Evolutionary conservation across 768 basidiomycete genomes (phyloP), one percentile per base, ranked within the genome.

Genomic region (Podaxis sp.): DNA sequence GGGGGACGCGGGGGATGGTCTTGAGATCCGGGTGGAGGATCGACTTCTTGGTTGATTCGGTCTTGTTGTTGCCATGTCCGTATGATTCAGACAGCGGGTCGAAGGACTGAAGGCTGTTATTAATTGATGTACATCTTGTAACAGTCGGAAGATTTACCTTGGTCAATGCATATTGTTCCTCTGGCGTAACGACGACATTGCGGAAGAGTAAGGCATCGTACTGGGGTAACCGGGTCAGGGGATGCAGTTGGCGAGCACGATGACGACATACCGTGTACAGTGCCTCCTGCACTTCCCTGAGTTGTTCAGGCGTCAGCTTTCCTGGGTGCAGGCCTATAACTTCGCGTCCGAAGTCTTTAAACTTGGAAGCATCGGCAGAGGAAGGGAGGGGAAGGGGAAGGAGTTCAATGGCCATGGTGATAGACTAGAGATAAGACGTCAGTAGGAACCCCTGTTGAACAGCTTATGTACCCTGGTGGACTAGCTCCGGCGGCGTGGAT

Each of bases 31-130:
- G 89, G 69, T 93, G 92, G 11, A 93, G 83, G 69, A 95, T 88
- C 1, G 92, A 93, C 67, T 87, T 87, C 68, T 79, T 82, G 26
- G 85, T 86, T 30, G 77, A 74, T 53, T 86, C 82, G 0, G 89
- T 92, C 80, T 92, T 90, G 79, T 92, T 91, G 73, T 92, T 92
- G 0, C 93, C 91, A 68, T 95, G 93, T 0, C 93, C 93, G 67
- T 94, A 94, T 63, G 74, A 83, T 68, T 81, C 77, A 0, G 79
- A 78, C 19, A 73, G 17, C 1, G 80, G 77, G 70, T 95, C 93
- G 70, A 95, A 95, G 54, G 49, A 59, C 64, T 65, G 28, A 15
- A 6, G 26, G 13, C 9, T 17, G 19, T 39, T 39, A n/a, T 22
- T n/a, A 17, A 13, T 4, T 28, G 53, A 12, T 57, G 15, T 42